These are phyloP conservation scores for Colletotrichum navitas DNA, from an alignment of 2,329 filamentous ascomycete species.

Conservation along the genomic window DNA sequence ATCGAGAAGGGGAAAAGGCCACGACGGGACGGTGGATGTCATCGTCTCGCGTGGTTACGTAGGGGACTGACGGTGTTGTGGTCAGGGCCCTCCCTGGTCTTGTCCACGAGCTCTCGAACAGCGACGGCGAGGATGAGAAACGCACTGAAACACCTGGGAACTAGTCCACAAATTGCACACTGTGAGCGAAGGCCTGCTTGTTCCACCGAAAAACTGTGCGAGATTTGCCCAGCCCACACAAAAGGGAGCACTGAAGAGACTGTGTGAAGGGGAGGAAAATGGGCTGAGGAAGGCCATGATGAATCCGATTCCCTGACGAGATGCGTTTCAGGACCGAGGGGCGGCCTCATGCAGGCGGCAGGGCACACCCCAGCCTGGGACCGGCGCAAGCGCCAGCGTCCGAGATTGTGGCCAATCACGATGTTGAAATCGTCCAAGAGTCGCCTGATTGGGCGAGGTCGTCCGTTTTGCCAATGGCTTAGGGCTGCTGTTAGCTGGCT, in stretches of 20 bases:
- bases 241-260: constrained; percentile 15
- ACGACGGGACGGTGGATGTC: constrained; percentile 3
- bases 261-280: constrained; percentile 18
- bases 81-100: constrained; percentile 26
- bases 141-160: constrained; percentile 39
- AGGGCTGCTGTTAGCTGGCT: constrained; percentile 30
- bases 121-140: constrained; percentile 39
- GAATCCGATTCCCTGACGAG: constrained; percentile 41
- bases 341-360: constrained; percentile 34
- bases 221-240: background rate
- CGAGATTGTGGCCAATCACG: constrained; percentile 32
- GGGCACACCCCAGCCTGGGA: constrained; percentile 29
- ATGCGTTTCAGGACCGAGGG: constrained; percentile 40
- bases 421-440: constrained; percentile 26
- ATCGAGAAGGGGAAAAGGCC: constrained; percentile 29
- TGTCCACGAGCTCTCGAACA: constrained; percentile 28
- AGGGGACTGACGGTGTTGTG: constrained; percentile 17
- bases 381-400: constrained; percentile 24
- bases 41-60: constrained; percentile 1
- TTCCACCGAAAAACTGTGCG: constrained; percentile 7
- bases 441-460: constrained; percentile 39
- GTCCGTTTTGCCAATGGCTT: constrained; percentile 33
- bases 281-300: constrained; percentile 34
- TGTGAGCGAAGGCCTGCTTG: constrained; percentile 12
- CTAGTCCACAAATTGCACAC: constrained; percentile 24